A percentile compares a stretch with the other conserved stretches of the same genome.
Conservation (phyloP, 768 basidiomycete species). For the Lanmaoa rubissima region DNA sequence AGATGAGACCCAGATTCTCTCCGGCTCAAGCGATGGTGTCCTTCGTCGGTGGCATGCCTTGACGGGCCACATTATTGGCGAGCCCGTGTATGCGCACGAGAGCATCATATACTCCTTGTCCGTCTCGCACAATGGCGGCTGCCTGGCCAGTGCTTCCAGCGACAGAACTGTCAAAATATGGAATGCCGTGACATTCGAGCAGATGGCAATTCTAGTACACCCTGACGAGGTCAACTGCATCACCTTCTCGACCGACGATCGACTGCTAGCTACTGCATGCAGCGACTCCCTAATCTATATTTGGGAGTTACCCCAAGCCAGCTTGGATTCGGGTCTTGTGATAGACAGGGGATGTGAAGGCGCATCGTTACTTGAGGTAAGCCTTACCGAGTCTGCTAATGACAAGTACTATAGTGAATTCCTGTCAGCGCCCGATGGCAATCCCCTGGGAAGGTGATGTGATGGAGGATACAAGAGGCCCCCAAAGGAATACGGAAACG, state of each 20-base stretch:
- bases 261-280: constrained; percentile 32
- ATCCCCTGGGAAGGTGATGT: neutral
- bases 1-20: constrained; percentile 28
- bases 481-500: constrained; percentile 5
- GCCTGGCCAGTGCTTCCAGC: constrained; percentile 29
- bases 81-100: constrained; percentile 21
- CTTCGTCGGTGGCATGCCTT: constrained; percentile 26
- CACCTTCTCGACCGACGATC: constrained; percentile 31
- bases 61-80: constrained; percentile 22
- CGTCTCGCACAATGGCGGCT: constrained; percentile 28
- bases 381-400: constrained; percentile 5
- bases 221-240: constrained; percentile 29
- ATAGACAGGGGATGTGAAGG: constrained; percentile 24
- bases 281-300: constrained; percentile 29
- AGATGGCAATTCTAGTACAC: constrained; percentile 22
- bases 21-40: constrained; percentile 23
- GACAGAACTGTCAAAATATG: constrained; percentile 31
- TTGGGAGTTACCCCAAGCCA: constrained; percentile 31
- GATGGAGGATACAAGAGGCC: neutral
- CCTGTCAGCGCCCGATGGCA: constrained; percentile 12
- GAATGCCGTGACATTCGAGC: constrained; percentile 27
- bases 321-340: constrained; percentile 29
- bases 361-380: constrained; percentile 26
- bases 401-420: constrained; percentile 2
- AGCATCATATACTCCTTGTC: constrained; percentile 29